These are phyloP conservation scores for Syncephalis plumigaleata DNA, from an alignment of 371 early-diverging fungal genomes.

Conservation along the genomic window DNA sequence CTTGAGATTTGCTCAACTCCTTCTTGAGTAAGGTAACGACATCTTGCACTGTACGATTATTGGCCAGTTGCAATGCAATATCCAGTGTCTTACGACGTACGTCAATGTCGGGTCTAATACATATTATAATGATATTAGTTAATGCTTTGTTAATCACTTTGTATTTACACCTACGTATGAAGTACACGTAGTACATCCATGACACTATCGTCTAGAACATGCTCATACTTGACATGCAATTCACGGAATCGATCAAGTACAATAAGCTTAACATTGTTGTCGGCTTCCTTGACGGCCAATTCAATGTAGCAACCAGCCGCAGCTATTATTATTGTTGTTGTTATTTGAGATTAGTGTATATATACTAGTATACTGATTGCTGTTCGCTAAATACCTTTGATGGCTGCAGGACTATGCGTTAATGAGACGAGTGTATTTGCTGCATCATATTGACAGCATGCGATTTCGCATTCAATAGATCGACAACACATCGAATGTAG, in stretches of 20 bases:
- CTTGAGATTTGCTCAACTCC: slow-evolving; percentile 79
- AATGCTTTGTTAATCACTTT: background rate
- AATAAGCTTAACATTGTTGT: slow-evolving; percentile 94
- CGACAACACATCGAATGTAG: slow-evolving; percentile 71
- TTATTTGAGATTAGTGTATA: background rate
- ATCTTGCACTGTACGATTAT: slow-evolving; percentile 80
- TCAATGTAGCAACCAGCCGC: slow-evolving; percentile 83
- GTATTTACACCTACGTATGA: slow-evolving; percentile 23
- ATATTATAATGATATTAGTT: background rate
- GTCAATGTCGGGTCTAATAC: slow-evolving; percentile 76
- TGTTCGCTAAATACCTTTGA: slow-evolving; percentile 68
- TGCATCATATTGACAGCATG: slow-evolving; percentile 94
- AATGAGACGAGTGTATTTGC: slow-evolving; percentile 78
- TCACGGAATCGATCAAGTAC: slow-evolving; percentile 82
- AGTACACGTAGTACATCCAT: slow-evolving; percentile 88
- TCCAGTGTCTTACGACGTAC: slow-evolving; percentile 81
- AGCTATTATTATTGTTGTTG: slow-evolving; percentile 20
- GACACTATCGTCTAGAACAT: slow-evolving; percentile 72
- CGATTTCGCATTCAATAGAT: slow-evolving; percentile 58
- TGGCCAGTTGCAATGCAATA: slow-evolving; percentile 76
- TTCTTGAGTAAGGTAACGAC: slow-evolving; percentile 85
- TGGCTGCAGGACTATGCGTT: slow-evolving; percentile 72
- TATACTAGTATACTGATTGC: background rate
- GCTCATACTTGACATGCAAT: slow-evolving; percentile 66
- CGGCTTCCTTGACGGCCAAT: slow-evolving; percentile 78